Conservation (phyloP, 352 stramenopile genomes). For the Aphanomyces stellatus region DNA sequence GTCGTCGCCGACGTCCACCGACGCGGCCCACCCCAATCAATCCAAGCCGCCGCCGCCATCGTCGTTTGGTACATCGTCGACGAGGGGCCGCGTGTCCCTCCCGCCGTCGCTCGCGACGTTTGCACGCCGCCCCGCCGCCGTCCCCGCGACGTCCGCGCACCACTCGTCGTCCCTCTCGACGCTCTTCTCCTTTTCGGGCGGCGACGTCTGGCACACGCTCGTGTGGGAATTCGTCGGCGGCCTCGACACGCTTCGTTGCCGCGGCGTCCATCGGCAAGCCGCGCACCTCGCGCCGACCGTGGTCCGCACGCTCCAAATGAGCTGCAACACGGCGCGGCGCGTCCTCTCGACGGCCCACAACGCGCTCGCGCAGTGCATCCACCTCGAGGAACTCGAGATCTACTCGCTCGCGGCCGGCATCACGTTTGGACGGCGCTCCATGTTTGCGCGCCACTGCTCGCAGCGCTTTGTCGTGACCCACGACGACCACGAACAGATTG, state of each 20-base stretch:
- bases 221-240: conserved; percentile 75
- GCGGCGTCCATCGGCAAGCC: conserved; percentile 41
- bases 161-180: not conserved
- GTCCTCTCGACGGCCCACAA: conserved; percentile 43
- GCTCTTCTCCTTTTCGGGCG: conserved; percentile 23
- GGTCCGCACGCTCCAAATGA: conserved; percentile 66
- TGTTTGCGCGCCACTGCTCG: conserved; percentile 74
- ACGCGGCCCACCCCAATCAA: not conserved
- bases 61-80: too few species aligned
- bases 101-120: too few species aligned
- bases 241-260: conserved; percentile 64
- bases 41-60: not conserved
- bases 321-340: conserved; percentile 62
- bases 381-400: conserved; percentile 63
- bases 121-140: too few species aligned
- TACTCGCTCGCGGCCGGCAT: conserved; percentile 73
- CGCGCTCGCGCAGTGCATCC: conserved; percentile 51
- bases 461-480: conserved; percentile 82
- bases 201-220: conserved; percentile 58
- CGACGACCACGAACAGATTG: conserved; percentile 82
- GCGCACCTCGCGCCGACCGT: conserved; percentile 39
- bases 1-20: not conserved
- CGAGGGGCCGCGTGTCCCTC: conserved; percentile 17
- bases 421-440: conserved; percentile 74
- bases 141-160: too few species aligned